A percentile compares a stretch with the other conserved stretches of the same genome.
Conservation (phyloP, 2,329 filamentous ascomycete species). For the Neonectria faginata region DNA sequence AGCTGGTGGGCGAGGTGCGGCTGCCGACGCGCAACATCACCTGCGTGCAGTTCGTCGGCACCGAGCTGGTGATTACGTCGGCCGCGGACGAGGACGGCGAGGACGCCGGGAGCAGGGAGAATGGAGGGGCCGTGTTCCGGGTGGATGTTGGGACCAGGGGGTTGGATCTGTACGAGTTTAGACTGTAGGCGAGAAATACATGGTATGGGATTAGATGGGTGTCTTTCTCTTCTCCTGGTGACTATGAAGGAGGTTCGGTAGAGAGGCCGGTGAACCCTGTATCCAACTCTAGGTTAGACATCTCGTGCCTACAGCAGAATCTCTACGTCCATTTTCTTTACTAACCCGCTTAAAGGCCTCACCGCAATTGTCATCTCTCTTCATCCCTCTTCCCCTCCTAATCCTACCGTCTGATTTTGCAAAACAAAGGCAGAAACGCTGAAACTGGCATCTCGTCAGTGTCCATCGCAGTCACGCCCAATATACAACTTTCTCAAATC, state of each 20-base stretch:
- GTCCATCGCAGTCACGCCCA: no score
- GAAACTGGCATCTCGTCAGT: constrained; percentile 2
- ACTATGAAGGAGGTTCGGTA: no score
- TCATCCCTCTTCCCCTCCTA: neutral
- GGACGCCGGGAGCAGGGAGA: constrained; percentile 67
- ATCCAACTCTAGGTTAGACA: neutral
- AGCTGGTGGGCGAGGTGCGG: constrained; percentile 78
- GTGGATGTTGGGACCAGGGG: constrained; percentile 81
- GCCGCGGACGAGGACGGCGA: constrained; percentile 76
- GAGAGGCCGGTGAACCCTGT: no score
- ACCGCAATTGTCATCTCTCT: constrained; percentile 5
- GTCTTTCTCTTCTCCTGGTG: no score
- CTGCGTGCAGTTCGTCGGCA: constrained; percentile 83
- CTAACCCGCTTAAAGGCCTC: neutral
- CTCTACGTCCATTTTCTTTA: neutral
- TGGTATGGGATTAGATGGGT: no score
- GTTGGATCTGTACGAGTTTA: constrained; percentile 72
- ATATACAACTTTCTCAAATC: no score
- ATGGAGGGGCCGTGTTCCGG: constrained; percentile 79
- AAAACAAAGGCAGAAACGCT: neutral
- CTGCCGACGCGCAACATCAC: constrained; percentile 84
- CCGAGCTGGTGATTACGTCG: constrained; percentile 81
- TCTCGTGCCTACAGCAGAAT: neutral
- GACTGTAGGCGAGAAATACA: constrained; percentile 51
- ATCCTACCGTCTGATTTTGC: no score